A percentile compares a stretch with the other conserved stretches of the same genome.
These are phyloP conservation scores for Gamsiella multidivaricata DNA, from an alignment of 192 early-diverging fungal species.

Conservation along the genomic window DNA sequence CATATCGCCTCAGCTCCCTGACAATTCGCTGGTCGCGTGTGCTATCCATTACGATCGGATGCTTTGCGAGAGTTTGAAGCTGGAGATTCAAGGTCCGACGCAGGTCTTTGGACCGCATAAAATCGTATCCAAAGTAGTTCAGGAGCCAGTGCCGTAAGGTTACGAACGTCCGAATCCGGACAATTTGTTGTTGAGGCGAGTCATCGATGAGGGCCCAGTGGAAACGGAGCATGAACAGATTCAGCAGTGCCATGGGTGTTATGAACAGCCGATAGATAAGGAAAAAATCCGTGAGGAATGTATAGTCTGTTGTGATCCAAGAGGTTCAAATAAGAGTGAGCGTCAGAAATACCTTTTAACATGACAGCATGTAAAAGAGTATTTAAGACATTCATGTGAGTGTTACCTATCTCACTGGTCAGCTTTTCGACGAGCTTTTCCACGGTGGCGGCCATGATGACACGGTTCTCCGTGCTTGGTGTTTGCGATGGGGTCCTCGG, in stretches of 20 bases:
- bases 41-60: constrained; percentile 53
- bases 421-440: constrained; percentile 67
- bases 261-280: constrained; percentile 71
- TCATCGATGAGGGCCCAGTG: constrained; percentile 63
- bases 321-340: neutral
- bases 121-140: constrained; percentile 69
- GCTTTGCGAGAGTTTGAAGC: constrained; percentile 53
- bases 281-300: constrained; percentile 72
- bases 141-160: constrained; percentile 68
- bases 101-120: constrained; percentile 55
- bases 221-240: constrained; percentile 65
- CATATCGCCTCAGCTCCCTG: constrained; percentile 45
- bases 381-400: neutral
- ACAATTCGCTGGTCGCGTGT: constrained; percentile 63
- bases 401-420: constrained; percentile 62
- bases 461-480: constrained; percentile 1
- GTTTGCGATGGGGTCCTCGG: neutral
- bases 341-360: too few species aligned
- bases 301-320: constrained; percentile 58
- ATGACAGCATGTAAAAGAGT: neutral
- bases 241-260: constrained; percentile 62
- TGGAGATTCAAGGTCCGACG: constrained; percentile 47
- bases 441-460: constrained; percentile 65
- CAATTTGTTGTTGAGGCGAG: constrained; percentile 60
- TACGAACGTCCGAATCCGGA: constrained; percentile 69